Evolutionary conservation across 2,329 filamentous ascomycete genomes (phyloP).

Genomic region (Metarhizium rileyi): DNA sequence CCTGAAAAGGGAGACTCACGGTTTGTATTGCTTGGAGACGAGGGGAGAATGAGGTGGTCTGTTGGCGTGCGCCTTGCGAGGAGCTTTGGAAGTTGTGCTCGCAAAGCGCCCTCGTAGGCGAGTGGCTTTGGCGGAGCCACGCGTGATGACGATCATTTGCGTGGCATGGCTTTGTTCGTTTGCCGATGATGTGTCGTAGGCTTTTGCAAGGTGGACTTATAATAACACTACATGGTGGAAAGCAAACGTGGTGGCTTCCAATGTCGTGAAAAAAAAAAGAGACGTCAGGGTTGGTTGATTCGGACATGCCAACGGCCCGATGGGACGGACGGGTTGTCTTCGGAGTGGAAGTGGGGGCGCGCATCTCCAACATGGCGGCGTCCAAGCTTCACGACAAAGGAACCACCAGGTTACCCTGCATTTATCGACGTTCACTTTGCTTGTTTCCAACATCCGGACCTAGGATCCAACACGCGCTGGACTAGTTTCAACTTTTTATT

Average conservation of each 20-base stretch:
- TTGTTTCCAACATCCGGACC: neutral
- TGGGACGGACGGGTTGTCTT: too few species aligned
- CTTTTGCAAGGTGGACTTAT: neutral
- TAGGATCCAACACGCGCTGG: neutral
- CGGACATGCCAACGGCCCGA: constrained; percentile 12
- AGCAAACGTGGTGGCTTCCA: neutral
- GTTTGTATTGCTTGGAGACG: constrained; percentile 20
- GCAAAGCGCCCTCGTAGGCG: constrained; percentile 18
- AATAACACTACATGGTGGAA: neutral
- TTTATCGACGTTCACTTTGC: too few species aligned
- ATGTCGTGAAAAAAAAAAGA: neutral
- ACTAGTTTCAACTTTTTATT: neutral
- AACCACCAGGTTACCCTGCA: neutral
- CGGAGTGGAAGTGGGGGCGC: constrained; percentile 6
- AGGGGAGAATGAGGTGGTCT: constrained; percentile 11
- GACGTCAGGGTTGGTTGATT: constrained; percentile 4
- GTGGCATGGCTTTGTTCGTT: constrained; percentile 5
- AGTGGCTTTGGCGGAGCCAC: constrained; percentile 15
- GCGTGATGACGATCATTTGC: constrained; percentile 21
- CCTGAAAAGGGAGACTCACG: constrained; percentile 14
- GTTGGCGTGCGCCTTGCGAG: constrained; percentile 10
- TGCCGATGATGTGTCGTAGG: neutral
- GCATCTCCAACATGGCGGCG: neutral
- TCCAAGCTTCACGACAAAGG: neutral
- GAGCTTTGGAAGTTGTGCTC: constrained; percentile 17